Evolutionary conservation across 768 basidiomycete species (phyloP).

Genomic region (Suillus clintonianus): DNA sequence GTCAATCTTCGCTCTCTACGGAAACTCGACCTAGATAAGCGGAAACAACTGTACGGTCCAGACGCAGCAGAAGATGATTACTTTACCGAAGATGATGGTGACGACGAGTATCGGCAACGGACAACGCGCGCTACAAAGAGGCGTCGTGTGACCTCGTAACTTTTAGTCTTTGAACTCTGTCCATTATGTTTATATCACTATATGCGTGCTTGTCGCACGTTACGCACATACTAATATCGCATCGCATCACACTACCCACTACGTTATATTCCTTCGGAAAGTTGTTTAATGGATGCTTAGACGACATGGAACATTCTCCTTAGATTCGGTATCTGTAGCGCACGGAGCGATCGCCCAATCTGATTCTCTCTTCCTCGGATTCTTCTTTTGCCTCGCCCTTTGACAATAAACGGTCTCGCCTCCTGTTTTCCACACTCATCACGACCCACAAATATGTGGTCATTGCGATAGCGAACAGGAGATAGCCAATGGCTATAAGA

Average conservation of each 20-base stretch:
- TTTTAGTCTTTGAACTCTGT: background rate
- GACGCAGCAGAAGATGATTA: slow-evolving; percentile 39
- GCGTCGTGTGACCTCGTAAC: slow-evolving; percentile 26
- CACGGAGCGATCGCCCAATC: slow-evolving; percentile 31
- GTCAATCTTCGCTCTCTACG: slow-evolving; percentile 61
- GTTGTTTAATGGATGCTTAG: slow-evolving; percentile 5
- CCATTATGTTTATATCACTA: slow-evolving; percentile 7
- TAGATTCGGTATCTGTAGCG: slow-evolving; percentile 30
- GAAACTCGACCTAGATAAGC: slow-evolving; percentile 56
- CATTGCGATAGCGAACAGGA: slow-evolving; percentile 47
- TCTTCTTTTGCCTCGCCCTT: slow-evolving; percentile 17
- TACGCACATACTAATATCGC: slow-evolving; percentile 8
- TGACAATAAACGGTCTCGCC: slow-evolving; percentile 35
- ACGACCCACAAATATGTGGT: slow-evolving; percentile 46
- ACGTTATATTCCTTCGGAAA: slow-evolving; percentile 19
- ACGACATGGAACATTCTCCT: slow-evolving; percentile 1
- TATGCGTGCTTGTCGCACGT: background rate
- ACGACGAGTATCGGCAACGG: slow-evolving; percentile 33
- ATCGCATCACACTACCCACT: slow-evolving; percentile 13
- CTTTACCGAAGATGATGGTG: slow-evolving; percentile 34
- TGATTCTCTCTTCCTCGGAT: slow-evolving; percentile 22
- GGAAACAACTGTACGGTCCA: slow-evolving; percentile 42
- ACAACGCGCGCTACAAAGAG: slow-evolving; percentile 30
- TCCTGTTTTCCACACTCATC: slow-evolving; percentile 53
- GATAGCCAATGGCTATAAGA: slow-evolving; percentile 60